A percentile compares a stretch with the other conserved stretches of the same genome.
phyloP scores from a whole-genome alignment of 1,284 basidiomycete genomes.

The Cryptococcus sp. region DNA sequence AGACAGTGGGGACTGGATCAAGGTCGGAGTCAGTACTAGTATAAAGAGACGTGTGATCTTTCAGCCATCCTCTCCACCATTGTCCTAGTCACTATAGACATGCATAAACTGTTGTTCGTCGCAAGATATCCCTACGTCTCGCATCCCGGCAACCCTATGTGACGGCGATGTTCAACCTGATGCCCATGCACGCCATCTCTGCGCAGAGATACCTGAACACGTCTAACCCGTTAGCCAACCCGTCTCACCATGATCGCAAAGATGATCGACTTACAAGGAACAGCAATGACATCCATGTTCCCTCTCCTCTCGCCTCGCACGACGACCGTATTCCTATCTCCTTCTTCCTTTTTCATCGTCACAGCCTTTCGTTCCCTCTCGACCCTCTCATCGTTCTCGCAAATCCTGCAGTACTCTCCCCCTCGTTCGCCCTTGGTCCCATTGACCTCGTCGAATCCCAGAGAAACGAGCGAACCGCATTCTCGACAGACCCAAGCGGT shows the following conservation, averaged over 20 bases:
- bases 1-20: conserved; percentile 25
- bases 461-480: conserved; percentile 89
- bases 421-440: conserved; percentile 52
- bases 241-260: not conserved
- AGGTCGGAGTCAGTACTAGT: not conserved
- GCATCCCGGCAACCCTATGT: conserved; percentile 7
- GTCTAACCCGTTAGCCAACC: conserved; percentile 37
- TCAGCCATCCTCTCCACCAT: too few species aligned
- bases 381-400: conserved; percentile 49
- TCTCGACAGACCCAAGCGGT: conserved; percentile 96
- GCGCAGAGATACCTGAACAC: conserved; percentile 74
- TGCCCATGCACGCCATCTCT: conserved; percentile 56
- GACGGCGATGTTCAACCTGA: conserved; percentile 48
- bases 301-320: conserved; percentile 48
- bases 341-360: conserved; percentile 12
- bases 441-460: conserved; percentile 81
- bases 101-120: too few species aligned
- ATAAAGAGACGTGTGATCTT: too few species aligned
- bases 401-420: conserved; percentile 85
- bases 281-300: conserved; percentile 85
- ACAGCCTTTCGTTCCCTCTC: conserved; percentile 3
- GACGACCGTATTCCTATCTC: conserved; percentile 32
- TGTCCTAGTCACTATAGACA: too few species aligned
- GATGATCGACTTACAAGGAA: conserved; percentile 58
- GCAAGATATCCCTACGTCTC: too few species aligned